Percentiles rank a stretch among this genome's conserved stretches.
Conservation (phyloP, 75 land plant species). For the Picea glauca region DNA sequence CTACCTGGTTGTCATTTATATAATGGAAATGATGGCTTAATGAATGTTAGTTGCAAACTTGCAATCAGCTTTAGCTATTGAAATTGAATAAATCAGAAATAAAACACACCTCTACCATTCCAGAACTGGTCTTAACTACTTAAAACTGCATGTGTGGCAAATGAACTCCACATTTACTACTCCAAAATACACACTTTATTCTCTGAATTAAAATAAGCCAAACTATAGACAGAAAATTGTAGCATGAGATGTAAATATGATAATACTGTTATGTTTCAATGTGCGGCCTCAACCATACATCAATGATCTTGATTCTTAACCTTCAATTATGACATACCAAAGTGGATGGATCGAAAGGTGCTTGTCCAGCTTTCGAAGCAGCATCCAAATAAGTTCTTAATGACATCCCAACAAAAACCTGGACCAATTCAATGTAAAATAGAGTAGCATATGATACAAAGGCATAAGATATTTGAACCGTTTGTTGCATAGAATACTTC, state of each 20-base stretch:
- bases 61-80: too few relatives aligned
- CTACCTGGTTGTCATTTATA: neutral
- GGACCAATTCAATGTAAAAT: neutral
- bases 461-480: neutral
- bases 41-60: neutral
- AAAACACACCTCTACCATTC: too few relatives aligned
- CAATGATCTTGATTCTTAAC: neutral
- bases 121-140: neutral
- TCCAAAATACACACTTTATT: neutral
- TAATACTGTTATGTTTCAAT: neutral
- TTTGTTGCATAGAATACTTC: neutral
- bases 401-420: slow-evolving; percentile 98
- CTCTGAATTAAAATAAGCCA: neutral
- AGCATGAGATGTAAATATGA: neutral
- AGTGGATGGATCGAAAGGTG: slow-evolving; percentile 98
- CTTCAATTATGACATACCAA: slow-evolving; percentile 56
- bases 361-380: slow-evolving; percentile 96
- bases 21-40: neutral
- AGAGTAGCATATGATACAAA: neutral
- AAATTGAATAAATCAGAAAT: too few relatives aligned
- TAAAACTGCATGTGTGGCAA: neutral
- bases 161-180: neutral
- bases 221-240: neutral
- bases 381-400: slow-evolving; percentile 94
- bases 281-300: neutral